These are phyloP conservation scores for Myxozyma nipponensis DNA, from an alignment of 805 yeast genomes.

Conservation along the genomic window DNA sequence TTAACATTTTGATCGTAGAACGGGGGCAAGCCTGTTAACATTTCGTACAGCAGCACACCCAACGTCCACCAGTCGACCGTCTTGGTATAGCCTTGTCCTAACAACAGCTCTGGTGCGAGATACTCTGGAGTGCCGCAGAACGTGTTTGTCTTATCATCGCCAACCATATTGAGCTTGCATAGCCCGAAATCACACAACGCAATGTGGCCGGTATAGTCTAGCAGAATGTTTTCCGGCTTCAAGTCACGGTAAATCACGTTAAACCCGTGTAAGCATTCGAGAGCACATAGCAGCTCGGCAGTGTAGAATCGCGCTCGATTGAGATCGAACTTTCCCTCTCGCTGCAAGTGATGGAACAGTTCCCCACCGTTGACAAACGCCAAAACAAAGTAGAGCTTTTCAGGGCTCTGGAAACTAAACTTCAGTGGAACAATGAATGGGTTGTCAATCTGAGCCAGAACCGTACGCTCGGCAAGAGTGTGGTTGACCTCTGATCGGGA, in stretches of 20 bases:
- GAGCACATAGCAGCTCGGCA: constrained; percentile 88
- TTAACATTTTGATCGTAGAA: constrained; percentile 92
- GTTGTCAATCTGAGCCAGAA: constrained; percentile 83
- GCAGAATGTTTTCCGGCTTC: constrained; percentile 90
- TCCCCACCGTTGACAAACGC: constrained; percentile 98
- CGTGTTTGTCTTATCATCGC: constrained; percentile 54
- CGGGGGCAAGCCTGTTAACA: constrained; percentile 96
- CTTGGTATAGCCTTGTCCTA: constrained; percentile 92
- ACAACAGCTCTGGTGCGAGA: constrained; percentile 86
- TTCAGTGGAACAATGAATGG: constrained; percentile 96
- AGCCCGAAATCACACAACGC: constrained; percentile 96
- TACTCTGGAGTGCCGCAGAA: constrained; percentile 99
- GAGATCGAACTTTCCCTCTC: constrained; percentile 81
- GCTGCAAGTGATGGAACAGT: constrained; percentile 87
- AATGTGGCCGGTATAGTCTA: constrained; percentile 96
- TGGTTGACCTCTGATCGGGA: constrained; percentile 93
- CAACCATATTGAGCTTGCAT: constrained; percentile 89
- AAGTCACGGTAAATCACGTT: constrained; percentile 93
- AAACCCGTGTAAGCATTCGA: constrained; percentile 85
- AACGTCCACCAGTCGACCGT: constrained; percentile 99
- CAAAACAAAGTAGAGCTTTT: constrained; percentile 81
- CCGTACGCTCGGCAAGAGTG: constrained; percentile 94
- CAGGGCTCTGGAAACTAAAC: constrained; percentile 96
- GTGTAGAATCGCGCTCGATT: constrained; percentile 90
- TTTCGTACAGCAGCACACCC: constrained; percentile 88